Evolutionary conservation across 768 basidiomycete genomes (phyloP).

Genomic region (Lentinula boryana): DNA sequence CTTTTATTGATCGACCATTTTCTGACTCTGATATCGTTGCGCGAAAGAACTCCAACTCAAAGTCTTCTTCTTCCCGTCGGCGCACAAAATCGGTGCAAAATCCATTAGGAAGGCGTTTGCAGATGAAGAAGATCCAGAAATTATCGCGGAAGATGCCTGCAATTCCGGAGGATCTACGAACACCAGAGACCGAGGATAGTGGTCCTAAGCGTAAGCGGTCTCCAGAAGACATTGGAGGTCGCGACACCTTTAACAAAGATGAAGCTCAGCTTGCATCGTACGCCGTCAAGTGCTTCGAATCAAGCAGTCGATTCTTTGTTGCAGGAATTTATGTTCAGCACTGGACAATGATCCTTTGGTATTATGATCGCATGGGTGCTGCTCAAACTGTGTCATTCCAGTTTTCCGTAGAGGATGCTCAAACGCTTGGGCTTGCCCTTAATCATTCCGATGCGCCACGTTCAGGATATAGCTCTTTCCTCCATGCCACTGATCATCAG

Average conservation of each 20-base stretch:
- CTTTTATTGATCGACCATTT: background rate
- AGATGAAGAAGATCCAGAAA: background rate
- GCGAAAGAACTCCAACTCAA: background rate
- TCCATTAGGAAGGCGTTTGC: background rate
- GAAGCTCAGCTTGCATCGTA: constrained; percentile 11
- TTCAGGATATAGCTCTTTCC: constrained; percentile 13
- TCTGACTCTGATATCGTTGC: background rate
- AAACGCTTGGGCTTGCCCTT: constrained; percentile 17
- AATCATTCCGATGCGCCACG: constrained; percentile 1
- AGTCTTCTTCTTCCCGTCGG: too few relatives aligned
- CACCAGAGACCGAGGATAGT: background rate
- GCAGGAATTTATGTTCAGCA: constrained; percentile 17
- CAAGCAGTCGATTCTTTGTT: constrained; percentile 12
- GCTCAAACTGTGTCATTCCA: constrained; percentile 15
- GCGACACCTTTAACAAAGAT: background rate
- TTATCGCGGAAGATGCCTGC: background rate
- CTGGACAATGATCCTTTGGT: constrained; percentile 16
- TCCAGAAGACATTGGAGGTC: background rate
- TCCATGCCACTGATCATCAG: background rate
- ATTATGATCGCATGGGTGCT: constrained; percentile 21
- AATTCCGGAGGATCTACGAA: background rate
- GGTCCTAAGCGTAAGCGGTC: background rate
- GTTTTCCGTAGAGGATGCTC: constrained; percentile 9
- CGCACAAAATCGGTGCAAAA: too few relatives aligned
- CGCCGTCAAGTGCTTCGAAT: constrained; percentile 11